Conservation (phyloP, 2,329 filamentous ascomycete species). For the Claviceps cyperi region DNA sequence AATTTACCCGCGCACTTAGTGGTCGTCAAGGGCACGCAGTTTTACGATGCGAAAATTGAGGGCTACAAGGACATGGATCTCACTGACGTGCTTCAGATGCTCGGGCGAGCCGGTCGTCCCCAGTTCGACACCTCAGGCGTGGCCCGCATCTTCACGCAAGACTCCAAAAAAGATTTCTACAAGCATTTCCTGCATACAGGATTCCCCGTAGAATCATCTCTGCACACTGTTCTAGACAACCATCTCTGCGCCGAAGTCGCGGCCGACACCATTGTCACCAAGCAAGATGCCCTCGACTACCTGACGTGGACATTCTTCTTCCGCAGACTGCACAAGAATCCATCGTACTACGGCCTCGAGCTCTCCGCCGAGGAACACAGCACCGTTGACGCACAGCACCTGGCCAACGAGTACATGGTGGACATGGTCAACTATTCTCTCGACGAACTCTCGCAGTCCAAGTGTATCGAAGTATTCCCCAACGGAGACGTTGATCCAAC, state of each 20-base stretch:
- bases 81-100: constrained; percentile 95
- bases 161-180: constrained; percentile 97
- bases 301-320: constrained; percentile 99
- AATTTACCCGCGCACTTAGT: constrained; percentile 94
- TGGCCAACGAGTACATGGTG: constrained; percentile 91
- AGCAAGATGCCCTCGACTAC: constrained; percentile 95
- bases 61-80: constrained; percentile 98
- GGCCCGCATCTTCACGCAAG: constrained; percentile 92
- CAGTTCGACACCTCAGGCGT: constrained; percentile 96
- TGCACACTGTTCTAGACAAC: constrained; percentile 94
- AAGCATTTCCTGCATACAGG: constrained; percentile 98
- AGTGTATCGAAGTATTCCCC: constrained; percentile 67
- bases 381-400: constrained; percentile 66
- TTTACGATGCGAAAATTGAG: constrained; percentile 94
- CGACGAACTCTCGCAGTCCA: constrained; percentile 65
- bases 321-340: constrained; percentile 90
- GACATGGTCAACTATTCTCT: constrained; percentile 81
- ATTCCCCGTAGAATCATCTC: constrained; percentile 89
- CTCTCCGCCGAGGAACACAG: constrained; percentile 89
- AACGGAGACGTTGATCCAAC: constrained; percentile 87
- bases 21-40: constrained; percentile 95
- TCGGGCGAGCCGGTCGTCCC: constrained; percentile 85
- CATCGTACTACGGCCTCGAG: constrained; percentile 91
- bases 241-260: constrained; percentile 92
- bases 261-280: constrained; percentile 80